Base-by-base conservation (phyloP, 2,329 filamentous ascomycete genomes). In the Cladophialophora bantiana region DNA sequence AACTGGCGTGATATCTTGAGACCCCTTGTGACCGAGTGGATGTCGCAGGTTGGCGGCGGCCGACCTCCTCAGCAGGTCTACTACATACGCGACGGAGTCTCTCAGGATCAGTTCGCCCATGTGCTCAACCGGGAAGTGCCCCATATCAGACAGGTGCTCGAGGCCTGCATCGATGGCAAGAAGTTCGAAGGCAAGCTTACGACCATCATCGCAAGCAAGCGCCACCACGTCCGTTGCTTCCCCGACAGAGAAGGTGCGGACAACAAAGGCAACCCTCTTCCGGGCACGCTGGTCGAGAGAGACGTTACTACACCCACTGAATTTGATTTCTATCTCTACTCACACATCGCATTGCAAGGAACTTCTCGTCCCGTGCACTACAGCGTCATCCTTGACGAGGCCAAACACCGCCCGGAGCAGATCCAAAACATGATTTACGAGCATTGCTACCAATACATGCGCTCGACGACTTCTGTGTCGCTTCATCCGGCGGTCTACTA, bases 321-420 rank as follows among this genome's bases (percentile, higher is more conserved):
- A 76, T 96, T 90, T 76, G 95, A 98, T 76, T 97, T 97, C 74
- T 94, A 90, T 72, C 79, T 91, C 10, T 87, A 85, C 74, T 84
- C 89, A 0, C 90, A 92, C 71, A 83, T 86, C 12, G 95, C 95
- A 0, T 93, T 99, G 71, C 95, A 99, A 79, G 95, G 95, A 31
- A 99, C 95, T 0, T 90, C 95, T 18, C 88, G 95, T 1, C 95
- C 95, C 0, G 93, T 96, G 0, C 93, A 96, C 74, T 99, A 99
- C 78, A 90, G 94, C 68, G 90, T 97, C 13, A 88, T 99, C 26
- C 76, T 90, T 55, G 95, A 99, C 75, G 93, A 98, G 77, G 87
- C 89, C 60, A 82, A 85, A 1, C 85, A 92, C 73, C 77, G 83
- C 0, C 83, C 89, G 0, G 88, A 91, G 50, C 84, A 89, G 1